Conservation (phyloP, 2,329 filamentous ascomycete species). For the Cadophora malorum region DNA sequence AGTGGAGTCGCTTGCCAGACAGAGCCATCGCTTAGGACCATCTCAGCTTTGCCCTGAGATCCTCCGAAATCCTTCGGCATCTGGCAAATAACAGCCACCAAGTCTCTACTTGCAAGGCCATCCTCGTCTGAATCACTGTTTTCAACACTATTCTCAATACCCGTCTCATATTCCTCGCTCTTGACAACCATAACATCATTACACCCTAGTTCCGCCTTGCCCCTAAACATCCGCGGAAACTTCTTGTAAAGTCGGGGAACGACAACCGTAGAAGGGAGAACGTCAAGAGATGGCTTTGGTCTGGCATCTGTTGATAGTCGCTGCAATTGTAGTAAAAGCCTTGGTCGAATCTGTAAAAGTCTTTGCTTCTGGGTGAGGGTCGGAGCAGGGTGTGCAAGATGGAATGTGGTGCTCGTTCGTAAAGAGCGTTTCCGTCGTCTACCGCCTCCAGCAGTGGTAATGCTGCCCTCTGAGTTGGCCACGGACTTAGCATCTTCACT, state of each 20-base stretch:
- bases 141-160: conserved; percentile 61
- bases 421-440: conserved; percentile 53
- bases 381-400: conserved; percentile 72
- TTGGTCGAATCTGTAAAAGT: conserved; percentile 68
- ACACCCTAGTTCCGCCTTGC: conserved; percentile 67
- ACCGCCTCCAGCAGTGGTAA: conserved; percentile 33
- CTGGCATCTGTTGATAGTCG: conserved; percentile 64
- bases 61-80: conserved; percentile 59
- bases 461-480: conserved; percentile 43
- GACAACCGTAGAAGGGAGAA: conserved; percentile 72
- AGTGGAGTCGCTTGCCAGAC: conserved; percentile 62
- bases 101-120: conserved; percentile 55
- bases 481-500: conserved; percentile 44
- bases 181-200: conserved; percentile 75
- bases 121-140: conserved; percentile 58
- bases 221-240: conserved; percentile 68
- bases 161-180: conserved; percentile 67
- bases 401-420: conserved; percentile 66
- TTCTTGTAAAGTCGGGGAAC: conserved; percentile 64
- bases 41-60: conserved; percentile 54
- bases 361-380: conserved; percentile 62
- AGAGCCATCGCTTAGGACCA: conserved; percentile 69
- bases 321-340: conserved; percentile 75
- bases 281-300: conserved; percentile 72
- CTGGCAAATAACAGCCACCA: conserved; percentile 74